Evolutionary conservation across 495 filamentous ascomycete species (phyloP), one percentile per base, ranked within the genome.

Genomic region (Penicillium fimorum): DNA sequence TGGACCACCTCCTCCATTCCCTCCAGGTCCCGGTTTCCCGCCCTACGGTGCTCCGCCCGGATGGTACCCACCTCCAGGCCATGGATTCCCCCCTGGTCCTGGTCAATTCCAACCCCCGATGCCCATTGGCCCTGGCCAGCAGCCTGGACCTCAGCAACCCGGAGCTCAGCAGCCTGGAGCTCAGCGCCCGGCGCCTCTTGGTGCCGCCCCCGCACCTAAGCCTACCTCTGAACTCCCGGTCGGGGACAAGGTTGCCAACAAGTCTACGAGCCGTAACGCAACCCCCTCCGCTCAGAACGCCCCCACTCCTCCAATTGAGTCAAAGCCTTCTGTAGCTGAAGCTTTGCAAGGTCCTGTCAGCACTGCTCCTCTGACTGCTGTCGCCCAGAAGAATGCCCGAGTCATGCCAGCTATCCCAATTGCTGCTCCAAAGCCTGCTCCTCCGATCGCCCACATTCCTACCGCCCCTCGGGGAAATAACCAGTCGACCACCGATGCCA

Each of bases 31-130:
- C 13, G 57, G 57, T 15, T 55, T 55, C 29, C 62, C 59, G 6
- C 83, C 80, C 24, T 84, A 85, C 65, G 85, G 85, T 49, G 78
- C 82, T 44, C 88, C 76, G 41, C 87, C 85, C 18, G 87, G 84
- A 45, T 96, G 91, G 91, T 91, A 84, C 70, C 87, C 85, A 65
- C 87, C 82, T 27, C 84, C 89, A 11, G 86, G 84, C n/a, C 90
- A 92, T 69, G 86, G 86, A 9, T 96, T 92, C 63, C 86, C 84
- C 38, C 82, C 79, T 38, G 77, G 69, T 37, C 80, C 84, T 20
- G 85, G 83, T 49, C 87, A 85, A 42, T 81, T 79, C 56, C 76
- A 70, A 50, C 72, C 71, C 37, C 79, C 81, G 30, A 72, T 79
- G 63, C 80, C 79, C 38, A 74, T 78, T 51, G 79, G 82, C 30